Evolutionary conservation across 495 filamentous ascomycete genomes (phyloP).

Genomic region (Tuber microsphaerosporum): DNA sequence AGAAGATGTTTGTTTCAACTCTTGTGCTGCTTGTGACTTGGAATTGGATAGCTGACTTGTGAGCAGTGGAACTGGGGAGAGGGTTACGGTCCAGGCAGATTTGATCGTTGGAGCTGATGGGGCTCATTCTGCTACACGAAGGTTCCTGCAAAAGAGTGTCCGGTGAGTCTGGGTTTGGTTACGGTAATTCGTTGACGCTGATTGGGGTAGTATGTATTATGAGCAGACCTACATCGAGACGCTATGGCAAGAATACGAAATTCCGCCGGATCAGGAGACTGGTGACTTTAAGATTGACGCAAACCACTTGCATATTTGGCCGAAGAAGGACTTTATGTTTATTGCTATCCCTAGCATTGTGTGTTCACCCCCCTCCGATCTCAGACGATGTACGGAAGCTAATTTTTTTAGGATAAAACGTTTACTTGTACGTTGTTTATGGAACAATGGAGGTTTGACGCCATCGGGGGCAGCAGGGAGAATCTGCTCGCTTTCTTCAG

Average conservation of each 20-base stretch:
- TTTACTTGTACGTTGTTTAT: constrained; percentile 96
- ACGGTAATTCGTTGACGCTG: background rate
- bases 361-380: constrained; percentile 22
- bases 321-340: constrained; percentile 87
- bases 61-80: constrained; percentile 36
- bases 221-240: constrained; percentile 95
- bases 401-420: constrained; percentile 58
- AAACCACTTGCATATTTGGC: constrained; percentile 97
- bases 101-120: constrained; percentile 93
- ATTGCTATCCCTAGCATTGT: constrained; percentile 82
- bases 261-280: constrained; percentile 53
- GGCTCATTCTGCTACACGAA: constrained; percentile 80
- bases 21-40: background rate
- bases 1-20: constrained; percentile 46
- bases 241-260: constrained; percentile 92
- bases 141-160: constrained; percentile 84
- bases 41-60: background rate
- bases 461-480: constrained; percentile 52
- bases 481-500: constrained; percentile 66
- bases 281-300: constrained; percentile 70
- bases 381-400: constrained; percentile 17
- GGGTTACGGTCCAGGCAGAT: constrained; percentile 77
- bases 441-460: constrained; percentile 53
- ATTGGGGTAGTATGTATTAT: constrained; percentile 65
- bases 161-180: constrained; percentile 18